Conservation (phyloP, 1,284 basidiomycete species). For the Melampsora occidentalis region DNA sequence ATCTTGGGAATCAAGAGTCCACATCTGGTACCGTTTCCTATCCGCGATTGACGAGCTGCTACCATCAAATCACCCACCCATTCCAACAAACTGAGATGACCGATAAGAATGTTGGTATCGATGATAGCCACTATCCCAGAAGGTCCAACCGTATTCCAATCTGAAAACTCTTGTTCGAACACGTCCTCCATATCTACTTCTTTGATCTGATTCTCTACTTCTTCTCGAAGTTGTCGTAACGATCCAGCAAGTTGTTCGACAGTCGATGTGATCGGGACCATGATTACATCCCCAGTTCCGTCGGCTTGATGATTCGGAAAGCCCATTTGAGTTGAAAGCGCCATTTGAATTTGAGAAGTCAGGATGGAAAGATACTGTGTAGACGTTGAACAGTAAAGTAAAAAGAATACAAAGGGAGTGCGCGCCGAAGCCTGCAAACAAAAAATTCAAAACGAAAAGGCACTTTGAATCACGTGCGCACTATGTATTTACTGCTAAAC, state of each 20-base stretch:
- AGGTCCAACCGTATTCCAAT: too few relatives aligned
- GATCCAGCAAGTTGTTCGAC: slow-evolving; percentile 25
- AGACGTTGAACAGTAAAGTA: too few relatives aligned
- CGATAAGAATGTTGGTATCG: slow-evolving; percentile 35
- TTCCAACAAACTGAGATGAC: slow-evolving; percentile 25
- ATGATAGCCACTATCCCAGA: not conserved
- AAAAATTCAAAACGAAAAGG: too few relatives aligned
- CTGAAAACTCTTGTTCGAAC: slow-evolving; percentile 16
- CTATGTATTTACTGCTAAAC: too few relatives aligned
- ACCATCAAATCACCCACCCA: slow-evolving; percentile 22
- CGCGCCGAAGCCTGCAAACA: too few relatives aligned
- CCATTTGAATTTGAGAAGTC: too few relatives aligned
- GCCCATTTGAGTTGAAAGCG: too few relatives aligned
- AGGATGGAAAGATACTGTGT: too few relatives aligned
- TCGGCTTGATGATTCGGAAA: too few relatives aligned
- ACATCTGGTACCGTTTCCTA: not conserved
- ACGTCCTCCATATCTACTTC: slow-evolving; percentile 22
- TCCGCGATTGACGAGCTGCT: slow-evolving; percentile 15
- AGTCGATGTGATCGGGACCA: slow-evolving; percentile 22
- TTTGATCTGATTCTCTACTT: slow-evolving; percentile 3
- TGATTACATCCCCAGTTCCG: slow-evolving; percentile 5
- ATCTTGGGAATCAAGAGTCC: slow-evolving; percentile 27
- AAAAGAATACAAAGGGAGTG: too few relatives aligned
- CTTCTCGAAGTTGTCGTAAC: slow-evolving; percentile 26
- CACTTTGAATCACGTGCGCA: too few relatives aligned